Conservation (phyloP, 2,329 filamentous ascomycete species). For the Ophiostoma himal-ulmi region DNA sequence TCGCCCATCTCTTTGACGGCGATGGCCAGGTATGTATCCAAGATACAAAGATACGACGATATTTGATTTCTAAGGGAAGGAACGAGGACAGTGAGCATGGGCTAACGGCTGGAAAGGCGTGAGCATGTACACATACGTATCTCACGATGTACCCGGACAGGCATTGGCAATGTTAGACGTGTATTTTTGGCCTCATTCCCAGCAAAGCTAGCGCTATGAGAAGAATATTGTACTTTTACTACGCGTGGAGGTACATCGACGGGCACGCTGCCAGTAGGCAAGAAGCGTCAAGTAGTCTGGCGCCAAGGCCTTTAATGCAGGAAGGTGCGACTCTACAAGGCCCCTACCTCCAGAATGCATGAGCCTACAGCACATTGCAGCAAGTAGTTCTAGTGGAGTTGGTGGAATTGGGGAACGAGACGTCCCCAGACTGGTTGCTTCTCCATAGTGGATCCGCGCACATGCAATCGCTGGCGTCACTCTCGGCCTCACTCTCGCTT, state of each 20-base stretch:
- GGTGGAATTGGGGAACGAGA: background rate
- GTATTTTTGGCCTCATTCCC: background rate
- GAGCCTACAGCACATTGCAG: background rate
- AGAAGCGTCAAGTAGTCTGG: constrained; percentile 9
- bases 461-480: background rate
- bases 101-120: background rate
- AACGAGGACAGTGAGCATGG: background rate
- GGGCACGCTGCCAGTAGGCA: background rate
- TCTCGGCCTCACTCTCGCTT: background rate
- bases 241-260: background rate
- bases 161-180: background rate
- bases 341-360: constrained; percentile 11
- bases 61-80: background rate
- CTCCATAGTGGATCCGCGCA: background rate
- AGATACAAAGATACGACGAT: background rate
- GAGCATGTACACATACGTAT: background rate
- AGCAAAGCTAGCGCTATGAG: background rate
- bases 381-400: background rate
- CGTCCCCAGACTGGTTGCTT: background rate
- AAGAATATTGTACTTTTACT: background rate
- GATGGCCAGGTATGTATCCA: background rate
- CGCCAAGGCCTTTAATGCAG: constrained; percentile 15
- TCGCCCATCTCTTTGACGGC: constrained; percentile 6
- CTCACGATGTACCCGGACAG: background rate
- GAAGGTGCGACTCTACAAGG: constrained; percentile 19